Conservation (phyloP, 1,139 yeast species). For the Maudiozyma humilis region DNA sequence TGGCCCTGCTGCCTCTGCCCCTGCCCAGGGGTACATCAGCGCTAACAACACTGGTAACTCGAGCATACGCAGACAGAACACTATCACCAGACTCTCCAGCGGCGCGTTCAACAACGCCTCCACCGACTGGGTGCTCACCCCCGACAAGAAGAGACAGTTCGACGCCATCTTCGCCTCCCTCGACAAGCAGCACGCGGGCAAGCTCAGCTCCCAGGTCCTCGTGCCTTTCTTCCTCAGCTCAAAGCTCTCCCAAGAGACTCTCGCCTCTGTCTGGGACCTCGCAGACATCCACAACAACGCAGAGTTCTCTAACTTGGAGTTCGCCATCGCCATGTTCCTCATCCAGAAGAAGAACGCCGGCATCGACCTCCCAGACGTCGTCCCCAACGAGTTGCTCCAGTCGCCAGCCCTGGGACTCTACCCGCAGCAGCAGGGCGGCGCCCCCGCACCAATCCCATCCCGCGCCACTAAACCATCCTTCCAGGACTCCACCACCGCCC, state of each 20-base stretch:
- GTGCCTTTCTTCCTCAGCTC: conserved; percentile 88
- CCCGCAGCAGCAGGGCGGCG: conserved; percentile 17
- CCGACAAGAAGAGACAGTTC: conserved; percentile 67
- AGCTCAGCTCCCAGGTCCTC: conserved; percentile 67
- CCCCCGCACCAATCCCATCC: conserved; percentile 27
- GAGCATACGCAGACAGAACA: conserved; percentile 20
- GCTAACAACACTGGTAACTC: conserved; percentile 31
- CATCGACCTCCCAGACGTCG: conserved; percentile 60
- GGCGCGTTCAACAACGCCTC: conserved; percentile 48
- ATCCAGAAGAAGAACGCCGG: conserved; percentile 82
- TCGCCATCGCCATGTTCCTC: conserved; percentile 87
- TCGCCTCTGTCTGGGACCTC: conserved; percentile 91
- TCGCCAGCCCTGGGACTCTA: conserved; percentile 30
- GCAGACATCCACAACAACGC: conserved; percentile 88
- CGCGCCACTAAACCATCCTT: conserved; percentile 32
- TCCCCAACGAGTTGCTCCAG: conserved; percentile 46
- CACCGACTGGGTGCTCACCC: conserved; percentile 60
- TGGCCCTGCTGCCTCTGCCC: background rate
- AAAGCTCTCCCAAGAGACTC: conserved; percentile 70
- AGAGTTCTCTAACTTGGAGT: conserved; percentile 68
- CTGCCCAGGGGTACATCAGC: conserved; percentile 13
- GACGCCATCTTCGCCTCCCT: conserved; percentile 70
- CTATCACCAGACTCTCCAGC: conserved; percentile 26
- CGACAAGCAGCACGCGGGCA: conserved; percentile 58
- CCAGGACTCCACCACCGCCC: conserved; percentile 13